Conservation (phyloP, 164 flowering plant species). For the Tinospora cordifolia region DNA sequence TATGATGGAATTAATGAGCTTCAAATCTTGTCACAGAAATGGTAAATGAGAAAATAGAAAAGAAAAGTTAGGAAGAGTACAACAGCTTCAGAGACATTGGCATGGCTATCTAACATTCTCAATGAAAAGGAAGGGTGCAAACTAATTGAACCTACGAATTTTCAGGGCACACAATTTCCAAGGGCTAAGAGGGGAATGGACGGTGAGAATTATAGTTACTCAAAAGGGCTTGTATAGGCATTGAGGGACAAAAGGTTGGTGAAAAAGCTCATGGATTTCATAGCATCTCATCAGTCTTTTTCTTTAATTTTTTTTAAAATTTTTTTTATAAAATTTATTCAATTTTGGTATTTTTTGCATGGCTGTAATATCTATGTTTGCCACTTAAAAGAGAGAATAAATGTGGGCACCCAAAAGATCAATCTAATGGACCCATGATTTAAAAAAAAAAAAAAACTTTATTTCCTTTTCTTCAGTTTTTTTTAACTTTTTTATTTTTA, state of each 20-base stretch:
- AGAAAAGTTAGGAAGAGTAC: background rate
- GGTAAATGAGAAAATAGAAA: background rate
- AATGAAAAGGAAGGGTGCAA: too few relatives aligned
- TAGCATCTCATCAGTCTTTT: background rate
- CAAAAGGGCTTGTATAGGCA: background rate
- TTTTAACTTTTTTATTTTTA: background rate
- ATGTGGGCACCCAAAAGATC: background rate
- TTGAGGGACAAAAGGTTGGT: background rate
- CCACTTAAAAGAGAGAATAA: background rate
- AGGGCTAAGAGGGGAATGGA: background rate
- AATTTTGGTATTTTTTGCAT: background rate
- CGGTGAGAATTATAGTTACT: conserved; percentile 4
- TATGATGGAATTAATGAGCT: background rate
- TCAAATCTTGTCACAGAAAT: background rate
- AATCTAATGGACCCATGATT: background rate
- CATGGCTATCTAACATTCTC: background rate
- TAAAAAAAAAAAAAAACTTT: too few relatives aligned
- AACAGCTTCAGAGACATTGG: background rate
- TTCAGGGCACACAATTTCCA: background rate
- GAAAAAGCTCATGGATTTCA: background rate
- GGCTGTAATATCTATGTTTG: background rate
- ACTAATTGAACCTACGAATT: background rate
- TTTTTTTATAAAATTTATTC: too few relatives aligned
- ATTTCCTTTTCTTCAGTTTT: too few relatives aligned
- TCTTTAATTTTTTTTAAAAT: too few relatives aligned